These are phyloP conservation scores for Erodium texanum DNA, from an alignment of 441 rosid species.

Conservation along the genomic window DNA sequence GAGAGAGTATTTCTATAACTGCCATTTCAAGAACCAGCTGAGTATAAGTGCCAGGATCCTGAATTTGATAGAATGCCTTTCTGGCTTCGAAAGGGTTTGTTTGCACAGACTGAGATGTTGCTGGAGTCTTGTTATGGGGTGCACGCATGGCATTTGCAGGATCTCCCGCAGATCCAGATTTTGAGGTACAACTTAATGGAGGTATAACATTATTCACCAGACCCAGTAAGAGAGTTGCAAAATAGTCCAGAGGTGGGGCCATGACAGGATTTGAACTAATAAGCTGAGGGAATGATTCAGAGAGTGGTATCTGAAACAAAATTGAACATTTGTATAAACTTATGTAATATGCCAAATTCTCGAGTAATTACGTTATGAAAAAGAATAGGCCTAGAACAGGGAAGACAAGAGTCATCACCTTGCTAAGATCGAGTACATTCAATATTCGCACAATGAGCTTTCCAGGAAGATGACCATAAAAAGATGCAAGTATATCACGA, in stretches of 20 bases:
- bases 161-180: conserved; percentile 57
- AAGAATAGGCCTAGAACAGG: no score
- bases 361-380: not conserved
- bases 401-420: conserved; percentile 38
- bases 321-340: conserved; percentile 4
- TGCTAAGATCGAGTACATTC: conserved; percentile 71
- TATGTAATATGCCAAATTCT: not conserved
- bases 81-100: conserved; percentile 63
- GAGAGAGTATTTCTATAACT: conserved; percentile 86
- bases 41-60: conserved; percentile 92
- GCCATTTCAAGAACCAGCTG: conserved; percentile 93
- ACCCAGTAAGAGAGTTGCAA: conserved; percentile 71
- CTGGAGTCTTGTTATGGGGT: conserved; percentile 52
- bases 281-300: conserved; percentile 86
- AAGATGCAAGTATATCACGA: conserved; percentile 92
- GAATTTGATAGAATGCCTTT: conserved; percentile 88
- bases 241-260: conserved; percentile 92
- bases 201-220: conserved; percentile 91
- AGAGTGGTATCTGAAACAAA: conserved; percentile 72
- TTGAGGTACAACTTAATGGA: conserved; percentile 61
- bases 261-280: conserved; percentile 51
- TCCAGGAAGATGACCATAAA: conserved; percentile 83
- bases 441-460: conserved; percentile 64
- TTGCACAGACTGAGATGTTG: conserved; percentile 66
- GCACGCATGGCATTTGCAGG: conserved; percentile 46